Base-by-base conservation (phyloP, 768 basidiomycete species). In the Lyophyllum shimeji region DNA sequence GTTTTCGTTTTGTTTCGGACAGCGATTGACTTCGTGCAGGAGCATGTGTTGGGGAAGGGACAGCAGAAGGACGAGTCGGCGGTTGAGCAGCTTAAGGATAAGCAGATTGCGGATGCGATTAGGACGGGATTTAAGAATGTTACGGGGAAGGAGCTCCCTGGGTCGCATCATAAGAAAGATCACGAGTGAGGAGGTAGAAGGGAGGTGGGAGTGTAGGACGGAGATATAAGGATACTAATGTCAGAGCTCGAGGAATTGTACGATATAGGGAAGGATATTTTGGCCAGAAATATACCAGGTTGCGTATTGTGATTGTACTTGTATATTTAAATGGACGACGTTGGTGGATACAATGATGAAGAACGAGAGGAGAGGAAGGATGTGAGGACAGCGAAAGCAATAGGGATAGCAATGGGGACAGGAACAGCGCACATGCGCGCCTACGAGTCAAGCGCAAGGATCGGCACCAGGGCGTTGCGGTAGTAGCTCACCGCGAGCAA, bases 81-180 rank as follows among this genome's bases (percentile, higher is more conserved):
- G 0, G 23, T 71, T 23, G 76, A 78, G 62, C 74, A 78, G 58
- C 65, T 69, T 9, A 78, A 78, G 58, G 77, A 77, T 57, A 69
- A 76, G 55, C 67, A 71, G 53, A 77, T 79, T 50, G 67, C 70
- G n/a, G 75, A 74, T 51, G 67, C 66, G 3, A 74, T 79, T 50
- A 63, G 74, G 9, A 52, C 53, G 7, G 62, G 63, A 23, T 77
- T 67, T 54, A 74, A 75, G 65, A 61, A 59, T 31, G 53, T 63
- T 5, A 76, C 75, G 20, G 77, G 78, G 13, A 65, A 63, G 29
- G 72, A 78, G 13, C 66, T 78, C 51, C 71, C 70, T n/a, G n/a
- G n/a, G 43, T 23, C 20, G 43, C 43, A 40, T 40, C 17, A 18
- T 40, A 40, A 40, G 15, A 18, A 18, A n/a, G 17, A 18, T 40